Evolutionary conservation across 1,284 basidiomycete species (phyloP).

Genomic region (Ceratobasidium sp.): DNA sequence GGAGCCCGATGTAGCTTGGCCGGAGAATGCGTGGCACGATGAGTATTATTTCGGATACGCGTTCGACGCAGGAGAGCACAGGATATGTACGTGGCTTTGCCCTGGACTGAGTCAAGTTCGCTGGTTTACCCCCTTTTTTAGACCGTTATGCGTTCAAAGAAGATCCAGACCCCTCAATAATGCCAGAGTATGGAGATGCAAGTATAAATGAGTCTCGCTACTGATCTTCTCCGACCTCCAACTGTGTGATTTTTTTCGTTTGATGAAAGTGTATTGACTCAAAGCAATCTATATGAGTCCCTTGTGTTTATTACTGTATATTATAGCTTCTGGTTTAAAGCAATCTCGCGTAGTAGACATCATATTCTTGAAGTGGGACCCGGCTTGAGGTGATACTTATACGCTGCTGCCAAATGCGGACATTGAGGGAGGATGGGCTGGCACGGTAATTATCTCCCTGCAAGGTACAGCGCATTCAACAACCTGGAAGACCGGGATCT

Average conservation of each 20-base stretch:
- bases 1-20: slow-evolving; percentile 28
- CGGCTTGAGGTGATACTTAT: no score
- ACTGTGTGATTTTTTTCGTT: not conserved
- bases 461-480: no score
- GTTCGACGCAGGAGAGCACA: slow-evolving; percentile 35
- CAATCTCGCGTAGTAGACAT: not conserved
- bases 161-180: slow-evolving; percentile 1
- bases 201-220: not conserved
- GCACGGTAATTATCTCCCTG: no score
- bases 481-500: no score
- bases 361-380: no score
- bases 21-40: slow-evolving; percentile 33
- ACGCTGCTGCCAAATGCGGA: no score
- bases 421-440: no score
- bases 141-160: slow-evolving; percentile 45
- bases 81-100: slow-evolving; percentile 32
- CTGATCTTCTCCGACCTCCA: not conserved
- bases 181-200: slow-evolving; percentile 28
- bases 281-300: no score
- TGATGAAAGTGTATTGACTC: no score
- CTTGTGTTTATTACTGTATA: no score
- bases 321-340: no score
- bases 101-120: not conserved
- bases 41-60: slow-evolving; percentile 38
- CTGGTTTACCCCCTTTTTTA: not conserved